Percentiles rank a stretch among this genome's conserved stretches.
These are phyloP conservation scores for Phaeosphaeriaceae sp. DNA, from an alignment of 2,329 filamentous ascomycete species.

Conservation along the genomic window DNA sequence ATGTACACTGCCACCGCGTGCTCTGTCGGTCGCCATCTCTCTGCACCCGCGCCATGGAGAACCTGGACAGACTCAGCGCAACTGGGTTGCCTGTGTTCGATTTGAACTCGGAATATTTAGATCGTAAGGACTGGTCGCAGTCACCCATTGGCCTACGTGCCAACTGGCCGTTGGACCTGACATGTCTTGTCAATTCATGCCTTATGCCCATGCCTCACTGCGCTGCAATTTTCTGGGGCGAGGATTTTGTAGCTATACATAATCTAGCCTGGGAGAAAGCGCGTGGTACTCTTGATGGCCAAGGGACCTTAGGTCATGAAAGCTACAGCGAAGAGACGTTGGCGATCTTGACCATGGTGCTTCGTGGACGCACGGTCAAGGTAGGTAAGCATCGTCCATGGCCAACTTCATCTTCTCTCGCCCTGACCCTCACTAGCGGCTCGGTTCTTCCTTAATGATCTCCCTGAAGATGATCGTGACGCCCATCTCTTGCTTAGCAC, in stretches of 20 bases:
- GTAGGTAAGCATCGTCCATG: conserved; percentile 40
- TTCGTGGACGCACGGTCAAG: conserved; percentile 47
- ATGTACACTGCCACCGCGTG: too few relatives aligned
- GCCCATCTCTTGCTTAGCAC: conserved; percentile 40
- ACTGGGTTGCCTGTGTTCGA: conserved; percentile 40
- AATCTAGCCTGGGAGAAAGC: conserved; percentile 52
- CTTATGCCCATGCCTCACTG: conserved; percentile 51
- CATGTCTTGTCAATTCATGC: conserved; percentile 42
- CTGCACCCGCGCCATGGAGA: conserved; percentile 30
- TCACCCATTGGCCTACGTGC: conserved; percentile 41
- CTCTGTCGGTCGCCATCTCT: too few relatives aligned
- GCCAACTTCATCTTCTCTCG: not conserved
- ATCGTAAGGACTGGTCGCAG: conserved; percentile 37
- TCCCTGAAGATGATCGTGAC: conserved; percentile 17
- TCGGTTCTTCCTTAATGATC: conserved; percentile 31
- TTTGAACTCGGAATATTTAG: conserved; percentile 36
- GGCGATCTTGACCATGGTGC: conserved; percentile 40
- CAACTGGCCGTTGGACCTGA: conserved; percentile 44
- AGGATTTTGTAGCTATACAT: conserved; percentile 47
- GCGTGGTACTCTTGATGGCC: conserved; percentile 39
- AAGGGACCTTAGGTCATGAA: conserved; percentile 43
- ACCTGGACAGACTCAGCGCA: conserved; percentile 40
- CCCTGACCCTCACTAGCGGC: conserved; percentile 27
- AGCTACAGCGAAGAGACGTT: conserved; percentile 44
- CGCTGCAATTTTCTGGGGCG: conserved; percentile 52